Evolutionary conservation across 176 grass and related monocot species (phyloP).

Genomic region (Pontederia crassipes): DNA sequence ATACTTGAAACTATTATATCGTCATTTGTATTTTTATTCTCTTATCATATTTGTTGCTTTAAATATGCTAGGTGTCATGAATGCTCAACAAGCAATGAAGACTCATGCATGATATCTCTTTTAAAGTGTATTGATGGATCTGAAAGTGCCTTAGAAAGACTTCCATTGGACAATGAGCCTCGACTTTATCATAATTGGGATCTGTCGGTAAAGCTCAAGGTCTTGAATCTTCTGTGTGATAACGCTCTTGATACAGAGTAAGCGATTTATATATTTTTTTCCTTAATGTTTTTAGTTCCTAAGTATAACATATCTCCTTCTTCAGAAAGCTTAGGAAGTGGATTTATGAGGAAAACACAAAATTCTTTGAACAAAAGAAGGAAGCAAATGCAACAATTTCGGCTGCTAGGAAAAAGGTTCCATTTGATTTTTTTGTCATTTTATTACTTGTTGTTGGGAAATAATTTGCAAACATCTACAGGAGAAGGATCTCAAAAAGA

Average conservation of each 20-base stretch:
- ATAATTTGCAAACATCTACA: conserved; percentile 19
- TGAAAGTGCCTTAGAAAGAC: conserved; percentile 21
- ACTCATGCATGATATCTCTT: conserved; percentile 39
- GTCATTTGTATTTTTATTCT: conserved; percentile 24
- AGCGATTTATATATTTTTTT: conserved; percentile 20
- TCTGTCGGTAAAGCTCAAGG: conserved; percentile 42
- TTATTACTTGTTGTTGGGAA: background rate
- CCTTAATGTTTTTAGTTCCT: conserved; percentile 15
- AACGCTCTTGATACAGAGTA: conserved; percentile 57
- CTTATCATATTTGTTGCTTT: background rate
- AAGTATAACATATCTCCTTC: conserved; percentile 12
- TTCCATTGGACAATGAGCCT: conserved; percentile 31
- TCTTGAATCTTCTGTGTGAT: conserved; percentile 83
- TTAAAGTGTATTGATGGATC: conserved; percentile 51
- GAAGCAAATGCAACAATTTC: conserved; percentile 34
- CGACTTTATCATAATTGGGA: conserved; percentile 55
- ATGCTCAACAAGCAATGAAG: conserved; percentile 42
- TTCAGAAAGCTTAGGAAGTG: conserved; percentile 63
- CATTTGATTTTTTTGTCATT: background rate
- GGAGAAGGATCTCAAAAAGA: conserved; percentile 77
- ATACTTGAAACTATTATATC: conserved; percentile 2
- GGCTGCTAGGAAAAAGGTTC: conserved; percentile 63
- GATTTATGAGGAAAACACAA: conserved; percentile 50
- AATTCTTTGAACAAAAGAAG: conserved; percentile 38
- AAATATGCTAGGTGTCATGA: conserved; percentile 26